Evolutionary conservation across 2,329 filamentous ascomycete species (phyloP), one percentile per base, ranked within the genome.

Genomic region (Xylariaceae sp.): DNA sequence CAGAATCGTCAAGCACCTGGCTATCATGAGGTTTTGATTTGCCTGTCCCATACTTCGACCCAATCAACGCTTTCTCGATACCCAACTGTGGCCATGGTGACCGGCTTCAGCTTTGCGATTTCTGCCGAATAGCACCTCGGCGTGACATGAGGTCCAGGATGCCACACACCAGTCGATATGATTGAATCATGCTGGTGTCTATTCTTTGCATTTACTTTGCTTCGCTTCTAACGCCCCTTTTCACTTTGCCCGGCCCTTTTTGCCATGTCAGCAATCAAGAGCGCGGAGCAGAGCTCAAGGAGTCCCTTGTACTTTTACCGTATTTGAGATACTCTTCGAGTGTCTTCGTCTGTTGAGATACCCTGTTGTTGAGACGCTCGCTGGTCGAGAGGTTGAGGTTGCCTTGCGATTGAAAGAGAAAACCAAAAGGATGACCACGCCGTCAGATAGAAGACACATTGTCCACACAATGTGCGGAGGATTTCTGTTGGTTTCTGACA

Each of bases 351-450:
- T 66, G 60, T 65, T 64, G 56, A 66, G 65, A 66, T 66, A 66
- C 65, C 65, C 65, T 56, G 58, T 66, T 66, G 61, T 65, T 65
- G 64, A 65, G 63, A 65, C 59, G 52, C 60, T 66, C 63, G 63
- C 64, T 59, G 63, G 61, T 49, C 63, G 64, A 65, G 61, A 56
- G 59, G 61, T 58, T 52, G 61, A 59, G 58, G 57, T 63, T 34
- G 52, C 39, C 53, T 63, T 62, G 59, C 57, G 23, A 61, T 17
- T 48, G 62, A 59, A 56, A 58, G 57, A 64, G 58, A 55, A 60
- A 51, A 54, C 8, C 9, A n/a, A 50, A 61, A 56, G 37, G 10
- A 62, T 51, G 55, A 53, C 54, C 37, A 56, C 55, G 62, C 61
- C 59, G 59, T 50, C 57, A 62, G 59, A 53, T 49, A 47, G 56